Base-by-base conservation (phyloP, 2,329 filamentous ascomycete genomes). In the Colletotrichum filicis region DNA sequence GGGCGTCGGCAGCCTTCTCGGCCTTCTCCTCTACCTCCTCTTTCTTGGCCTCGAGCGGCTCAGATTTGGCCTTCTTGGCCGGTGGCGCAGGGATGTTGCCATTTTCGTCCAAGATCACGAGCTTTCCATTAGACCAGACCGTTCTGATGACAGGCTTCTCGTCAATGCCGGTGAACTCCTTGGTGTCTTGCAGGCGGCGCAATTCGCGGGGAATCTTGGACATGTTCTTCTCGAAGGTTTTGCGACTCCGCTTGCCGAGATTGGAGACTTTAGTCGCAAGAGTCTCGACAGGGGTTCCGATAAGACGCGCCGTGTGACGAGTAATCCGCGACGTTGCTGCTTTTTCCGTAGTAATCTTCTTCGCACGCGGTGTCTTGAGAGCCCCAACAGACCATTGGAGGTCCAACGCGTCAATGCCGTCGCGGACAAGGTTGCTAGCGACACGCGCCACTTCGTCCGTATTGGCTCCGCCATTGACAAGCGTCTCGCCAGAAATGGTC, bases 81-180 rank as follows among this genome's bases (percentile, higher is more conserved):
- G 66, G 68, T 73, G 76, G 80, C 11, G 80, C 77, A 6, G 82
- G 82, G 9, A 65, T 57, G 30, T 65, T 53, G 55, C 84, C 82
- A 49, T 82, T 80, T 52, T 83, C 83, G 63, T 85, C 84, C 70
- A 85, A 84, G 52, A 87, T 84, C 53, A 92, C 83, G 69, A 87
- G 88, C 79, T 92, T 92, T 69, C 91, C 91, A 75, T 92, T 92
- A 76, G 88, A 89, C 91, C 91, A 92, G 30, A 91, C 85, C 1
- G 89, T 91, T 75, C 89, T 85, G 8, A 88, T 56, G 4, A 92
- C 87, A 5, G 90, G 90, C 65, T 86, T 83, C 16, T 86, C 87
- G 66, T 92, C 91, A 26, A 92, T 87, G 59, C 88, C 86, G 1
- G 87, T 83, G 74, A 87, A 92, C 76, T 92, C 91, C 71, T 91